phyloP scores from a whole-genome alignment of 2,329 filamentous ascomycete genomes.

The Rutstroemia sydowiana region DNA sequence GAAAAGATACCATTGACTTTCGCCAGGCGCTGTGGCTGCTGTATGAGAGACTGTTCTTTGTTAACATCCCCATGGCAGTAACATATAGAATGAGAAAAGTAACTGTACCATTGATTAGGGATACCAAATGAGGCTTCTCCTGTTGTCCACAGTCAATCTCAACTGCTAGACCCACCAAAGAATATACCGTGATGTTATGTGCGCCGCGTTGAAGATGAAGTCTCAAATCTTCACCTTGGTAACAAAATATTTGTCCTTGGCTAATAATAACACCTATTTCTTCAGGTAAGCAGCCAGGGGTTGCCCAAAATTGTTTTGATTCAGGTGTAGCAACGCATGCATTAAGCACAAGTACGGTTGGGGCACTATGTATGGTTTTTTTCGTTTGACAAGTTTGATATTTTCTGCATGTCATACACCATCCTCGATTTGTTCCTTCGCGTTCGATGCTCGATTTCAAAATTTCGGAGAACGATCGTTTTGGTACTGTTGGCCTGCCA shows the following conservation, averaged over 20 bases:
- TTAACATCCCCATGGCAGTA: conserved; percentile 16
- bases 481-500: conserved; percentile 43
- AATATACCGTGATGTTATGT: conserved; percentile 81
- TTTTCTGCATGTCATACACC: conserved; percentile 84
- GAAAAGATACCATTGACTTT: conserved; percentile 87
- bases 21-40: conserved; percentile 47
- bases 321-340: conserved; percentile 66
- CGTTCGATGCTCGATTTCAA: conserved; percentile 89
- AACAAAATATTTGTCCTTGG: conserved; percentile 88
- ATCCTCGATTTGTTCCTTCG: conserved; percentile 81
- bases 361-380: conserved; percentile 76
- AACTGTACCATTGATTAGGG: conserved; percentile 71
- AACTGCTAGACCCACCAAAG: conserved; percentile 80
- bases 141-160: conserved; percentile 83
- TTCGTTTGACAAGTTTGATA: conserved; percentile 84
- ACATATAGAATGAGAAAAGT: not conserved
- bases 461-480: conserved; percentile 75
- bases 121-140: conserved; percentile 84
- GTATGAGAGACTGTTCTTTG: conserved; percentile 53
- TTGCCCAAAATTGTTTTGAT: conserved; percentile 76
- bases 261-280: conserved; percentile 91
- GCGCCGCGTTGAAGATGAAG: conserved; percentile 71
- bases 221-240: conserved; percentile 83
- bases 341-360: conserved; percentile 83
- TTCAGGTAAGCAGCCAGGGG: conserved; percentile 83